A percentile compares a stretch with the other conserved stretches of the same genome.
Conservation (phyloP, 1,284 basidiomycete species). For the Serendipita sp. region DNA sequence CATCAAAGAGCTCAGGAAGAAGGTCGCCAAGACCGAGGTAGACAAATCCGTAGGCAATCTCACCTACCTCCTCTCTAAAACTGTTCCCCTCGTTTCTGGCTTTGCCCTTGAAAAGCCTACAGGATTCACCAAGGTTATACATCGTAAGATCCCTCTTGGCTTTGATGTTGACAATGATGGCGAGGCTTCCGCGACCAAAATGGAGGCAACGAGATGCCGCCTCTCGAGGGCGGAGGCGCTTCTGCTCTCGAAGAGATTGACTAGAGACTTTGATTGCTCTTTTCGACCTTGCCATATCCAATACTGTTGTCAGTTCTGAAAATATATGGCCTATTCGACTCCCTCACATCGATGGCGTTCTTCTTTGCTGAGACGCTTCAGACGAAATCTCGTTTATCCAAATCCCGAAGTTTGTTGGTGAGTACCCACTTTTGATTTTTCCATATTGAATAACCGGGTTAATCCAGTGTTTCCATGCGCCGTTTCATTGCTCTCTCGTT, state of each 20-base stretch:
- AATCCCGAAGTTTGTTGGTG: constrained; percentile 49
- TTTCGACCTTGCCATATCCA: constrained; percentile 1
- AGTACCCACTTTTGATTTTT: constrained; percentile 17
- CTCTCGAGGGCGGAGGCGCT: not conserved
- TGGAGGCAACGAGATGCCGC: constrained; percentile 19
- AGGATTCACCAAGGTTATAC: constrained; percentile 41
- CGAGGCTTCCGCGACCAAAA: constrained; percentile 16
- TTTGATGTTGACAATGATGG: constrained; percentile 73
- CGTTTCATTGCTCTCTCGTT: not conserved
- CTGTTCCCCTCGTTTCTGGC: constrained; percentile 34
- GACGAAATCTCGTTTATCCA: constrained; percentile 43
- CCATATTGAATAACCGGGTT: not conserved
- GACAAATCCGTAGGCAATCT: constrained; percentile 48
- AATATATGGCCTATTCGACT: constrained; percentile 30
- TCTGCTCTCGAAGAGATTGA: constrained; percentile 12
- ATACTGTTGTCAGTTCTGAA: constrained; percentile 17
- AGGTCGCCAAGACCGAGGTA: constrained; percentile 40
- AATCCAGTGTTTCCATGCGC: not conserved
- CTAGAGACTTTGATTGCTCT: constrained; percentile 4
- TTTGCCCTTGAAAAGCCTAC: constrained; percentile 45
- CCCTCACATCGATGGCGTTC: constrained; percentile 48
- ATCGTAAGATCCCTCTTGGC: constrained; percentile 55
- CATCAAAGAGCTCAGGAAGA: constrained; percentile 43
- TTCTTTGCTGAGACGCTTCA: constrained; percentile 63
- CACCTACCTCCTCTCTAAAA: constrained; percentile 45